A percentile compares a stretch with the other conserved stretches of the same genome.
These are phyloP conservation scores for Zymoseptoria tritici DNA, from an alignment of 2,329 filamentous ascomycete species.

Conservation along the genomic window DNA sequence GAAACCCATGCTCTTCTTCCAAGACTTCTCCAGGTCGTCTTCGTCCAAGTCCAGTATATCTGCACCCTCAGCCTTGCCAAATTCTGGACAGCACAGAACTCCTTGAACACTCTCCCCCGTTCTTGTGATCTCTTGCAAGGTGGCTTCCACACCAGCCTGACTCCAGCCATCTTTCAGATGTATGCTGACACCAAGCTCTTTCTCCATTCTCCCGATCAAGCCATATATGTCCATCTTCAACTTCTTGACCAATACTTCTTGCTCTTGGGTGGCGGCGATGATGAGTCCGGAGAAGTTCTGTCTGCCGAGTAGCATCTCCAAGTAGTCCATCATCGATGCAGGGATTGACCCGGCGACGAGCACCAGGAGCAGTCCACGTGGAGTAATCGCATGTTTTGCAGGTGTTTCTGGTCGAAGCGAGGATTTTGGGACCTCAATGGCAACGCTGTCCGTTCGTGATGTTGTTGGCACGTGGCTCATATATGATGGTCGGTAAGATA, in stretches of 20 bases:
- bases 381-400: neutral
- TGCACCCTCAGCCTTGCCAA: neutral
- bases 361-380: conserved; percentile 13
- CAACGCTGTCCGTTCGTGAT: neutral
- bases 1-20: conserved; percentile 21
- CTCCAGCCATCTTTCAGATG: conserved; percentile 14
- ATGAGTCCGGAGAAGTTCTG: conserved; percentile 13
- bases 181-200: conserved; percentile 20
- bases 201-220: conserved; percentile 15
- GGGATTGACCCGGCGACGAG: conserved; percentile 8
- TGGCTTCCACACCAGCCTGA: conserved; percentile 11
- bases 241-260: conserved; percentile 17
- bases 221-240: conserved; percentile 20
- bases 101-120: conserved; percentile 14
- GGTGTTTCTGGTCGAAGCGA: neutral
- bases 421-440: neutral
- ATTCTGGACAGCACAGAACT: conserved; percentile 20
- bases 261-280: conserved; percentile 8
- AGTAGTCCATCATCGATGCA: conserved; percentile 6
- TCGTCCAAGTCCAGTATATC: conserved; percentile 20
- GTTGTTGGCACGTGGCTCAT: neutral
- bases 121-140: conserved; percentile 11
- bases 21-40: conserved; percentile 14
- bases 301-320: conserved; percentile 15
- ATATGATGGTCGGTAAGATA: neutral